phyloP scores from a whole-genome alignment of 2,329 filamentous ascomycete species.

The Pyricularia sp. region DNA sequence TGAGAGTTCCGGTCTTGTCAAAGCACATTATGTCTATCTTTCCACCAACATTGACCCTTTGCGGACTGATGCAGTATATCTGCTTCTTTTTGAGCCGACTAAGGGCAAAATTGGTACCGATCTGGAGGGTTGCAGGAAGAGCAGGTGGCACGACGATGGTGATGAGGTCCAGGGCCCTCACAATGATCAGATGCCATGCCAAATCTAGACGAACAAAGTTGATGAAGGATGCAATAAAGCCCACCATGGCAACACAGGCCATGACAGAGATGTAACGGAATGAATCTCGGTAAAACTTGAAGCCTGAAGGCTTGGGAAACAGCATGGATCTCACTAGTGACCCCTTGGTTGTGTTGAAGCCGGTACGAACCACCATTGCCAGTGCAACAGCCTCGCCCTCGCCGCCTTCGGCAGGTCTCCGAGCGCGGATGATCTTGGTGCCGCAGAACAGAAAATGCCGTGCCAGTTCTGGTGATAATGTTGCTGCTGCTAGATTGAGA shows the following conservation, averaged over 20 bases:
- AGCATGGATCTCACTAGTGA: slow-evolving; percentile 95
- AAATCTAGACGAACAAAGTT: slow-evolving; percentile 85
- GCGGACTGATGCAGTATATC: slow-evolving; percentile 96
- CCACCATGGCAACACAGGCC: slow-evolving; percentile 74
- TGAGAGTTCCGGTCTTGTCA: slow-evolving; percentile 97
- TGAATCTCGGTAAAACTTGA: slow-evolving; percentile 97
- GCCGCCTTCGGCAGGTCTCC: slow-evolving; percentile 46
- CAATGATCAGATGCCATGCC: slow-evolving; percentile 82
- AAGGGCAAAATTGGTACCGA: slow-evolving; percentile 92
- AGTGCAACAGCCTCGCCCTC: slow-evolving; percentile 76
- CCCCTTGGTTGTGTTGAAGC: slow-evolving; percentile 96
- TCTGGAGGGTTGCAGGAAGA: slow-evolving; percentile 86
- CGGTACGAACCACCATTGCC: slow-evolving; percentile 85
- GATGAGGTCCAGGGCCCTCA: slow-evolving; percentile 87
- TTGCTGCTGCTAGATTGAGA: slow-evolving; percentile 71
- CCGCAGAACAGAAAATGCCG: slow-evolving; percentile 90
- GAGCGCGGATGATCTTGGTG: slow-evolving; percentile 86
- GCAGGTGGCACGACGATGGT: slow-evolving; percentile 97
- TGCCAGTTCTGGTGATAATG: slow-evolving; percentile 73
- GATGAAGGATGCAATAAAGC: slow-evolving; percentile 83
- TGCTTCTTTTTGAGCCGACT: slow-evolving; percentile 76
- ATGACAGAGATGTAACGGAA: slow-evolving; percentile 98
- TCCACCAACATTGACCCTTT: slow-evolving; percentile 91
- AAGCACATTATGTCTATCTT: slow-evolving; percentile 97
- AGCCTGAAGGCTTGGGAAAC: slow-evolving; percentile 94